phyloP scores from a whole-genome alignment of 139 green algal species.

The Micractinium conductrix region DNA sequence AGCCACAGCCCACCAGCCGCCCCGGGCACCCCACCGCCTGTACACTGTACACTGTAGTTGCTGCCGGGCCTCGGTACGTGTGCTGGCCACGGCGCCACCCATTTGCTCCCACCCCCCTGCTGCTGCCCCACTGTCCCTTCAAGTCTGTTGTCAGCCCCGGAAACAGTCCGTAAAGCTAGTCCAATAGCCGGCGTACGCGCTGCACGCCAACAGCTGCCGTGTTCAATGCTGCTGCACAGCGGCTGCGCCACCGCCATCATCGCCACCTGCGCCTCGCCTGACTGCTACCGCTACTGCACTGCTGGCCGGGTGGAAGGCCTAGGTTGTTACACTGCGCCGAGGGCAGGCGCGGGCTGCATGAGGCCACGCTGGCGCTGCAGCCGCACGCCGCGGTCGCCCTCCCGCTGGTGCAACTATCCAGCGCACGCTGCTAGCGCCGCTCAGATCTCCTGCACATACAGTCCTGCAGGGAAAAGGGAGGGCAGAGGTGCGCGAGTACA shows the following conservation, averaged over 20 bases:
- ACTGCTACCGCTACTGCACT: background rate
- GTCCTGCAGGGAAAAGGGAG: conserved; percentile 37
- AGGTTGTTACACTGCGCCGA: conserved; percentile 27
- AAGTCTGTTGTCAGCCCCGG: no score
- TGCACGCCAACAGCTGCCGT: no score
- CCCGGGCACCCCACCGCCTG: background rate
- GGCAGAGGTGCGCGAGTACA: background rate
- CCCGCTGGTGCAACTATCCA: background rate
- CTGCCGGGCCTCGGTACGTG: background rate
- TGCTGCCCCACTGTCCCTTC: background rate
- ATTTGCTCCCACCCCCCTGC: background rate
- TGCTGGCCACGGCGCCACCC: background rate
- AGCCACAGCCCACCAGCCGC: background rate
- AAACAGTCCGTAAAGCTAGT: no score
- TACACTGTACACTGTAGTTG: background rate
- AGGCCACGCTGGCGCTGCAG: conserved; percentile 20
- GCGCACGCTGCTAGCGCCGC: background rate
- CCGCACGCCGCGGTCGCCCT: background rate
- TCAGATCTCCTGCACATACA: conserved; percentile 71
- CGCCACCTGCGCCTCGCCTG: no score
- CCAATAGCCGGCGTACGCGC: no score
- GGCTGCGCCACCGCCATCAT: no score
- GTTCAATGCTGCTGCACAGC: no score
- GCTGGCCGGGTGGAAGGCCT: background rate
- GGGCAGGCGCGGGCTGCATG: background rate